Evolutionary conservation across 1,284 basidiomycete genomes (phyloP).

Genomic region (Singerocomus inundabilis): DNA sequence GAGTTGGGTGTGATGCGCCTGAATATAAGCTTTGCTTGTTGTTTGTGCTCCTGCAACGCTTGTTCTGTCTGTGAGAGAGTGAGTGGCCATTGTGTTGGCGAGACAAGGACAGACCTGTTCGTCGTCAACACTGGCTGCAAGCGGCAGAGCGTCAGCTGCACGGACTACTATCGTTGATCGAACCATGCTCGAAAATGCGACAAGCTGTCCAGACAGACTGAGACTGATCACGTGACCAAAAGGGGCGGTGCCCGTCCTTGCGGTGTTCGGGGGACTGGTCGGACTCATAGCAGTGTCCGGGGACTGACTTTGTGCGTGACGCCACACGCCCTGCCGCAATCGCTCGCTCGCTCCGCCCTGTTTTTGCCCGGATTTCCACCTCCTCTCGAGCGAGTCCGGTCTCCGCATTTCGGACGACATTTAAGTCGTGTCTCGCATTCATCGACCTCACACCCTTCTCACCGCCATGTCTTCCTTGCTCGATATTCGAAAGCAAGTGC

Average conservation of each 20-base stretch:
- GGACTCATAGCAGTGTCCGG: no score
- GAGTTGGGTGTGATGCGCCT: conserved; percentile 90
- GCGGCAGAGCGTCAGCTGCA: conserved; percentile 87
- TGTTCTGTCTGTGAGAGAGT: conserved; percentile 75
- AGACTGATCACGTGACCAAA: conserved; percentile 20
- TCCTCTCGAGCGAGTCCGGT: no score
- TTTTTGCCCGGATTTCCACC: no score
- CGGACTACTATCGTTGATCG: conserved; percentile 89
- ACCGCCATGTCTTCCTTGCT: conserved; percentile 47
- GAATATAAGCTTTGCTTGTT: conserved; percentile 96
- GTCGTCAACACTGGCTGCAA: conserved; percentile 94
- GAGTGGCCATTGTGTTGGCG: neutral
- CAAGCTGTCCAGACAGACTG: conserved; percentile 3
- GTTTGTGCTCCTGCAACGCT: conserved; percentile 94
- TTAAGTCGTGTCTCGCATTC: no score
- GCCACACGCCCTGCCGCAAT: no score
- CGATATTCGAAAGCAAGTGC: conserved; percentile 59
- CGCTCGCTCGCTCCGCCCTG: no score
- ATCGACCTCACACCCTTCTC: no score
- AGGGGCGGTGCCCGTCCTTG: neutral
- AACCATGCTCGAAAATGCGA: conserved; percentile 59
- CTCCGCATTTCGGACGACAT: no score
- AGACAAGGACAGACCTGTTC: conserved; percentile 65
- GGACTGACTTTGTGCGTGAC: no score
- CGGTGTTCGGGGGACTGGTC: no score